phyloP scores from a whole-genome alignment of 805 yeast species.

The Saturnispora galanensis region DNA sequence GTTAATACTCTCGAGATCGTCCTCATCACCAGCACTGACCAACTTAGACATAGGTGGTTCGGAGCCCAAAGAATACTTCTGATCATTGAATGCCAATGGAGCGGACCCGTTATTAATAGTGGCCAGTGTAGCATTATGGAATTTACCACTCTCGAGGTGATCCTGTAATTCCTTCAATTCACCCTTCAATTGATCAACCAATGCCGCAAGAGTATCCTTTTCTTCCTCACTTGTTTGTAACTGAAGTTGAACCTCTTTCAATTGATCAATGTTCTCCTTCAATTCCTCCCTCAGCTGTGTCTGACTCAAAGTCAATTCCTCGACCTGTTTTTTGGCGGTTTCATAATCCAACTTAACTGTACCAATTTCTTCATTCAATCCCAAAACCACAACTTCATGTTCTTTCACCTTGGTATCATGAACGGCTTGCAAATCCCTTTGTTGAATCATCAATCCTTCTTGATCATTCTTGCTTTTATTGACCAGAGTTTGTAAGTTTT shows the following conservation, averaged over 20 bases:
- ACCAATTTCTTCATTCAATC: constrained; percentile 45
- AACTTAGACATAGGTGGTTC: too few relatives aligned
- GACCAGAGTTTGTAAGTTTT: constrained; percentile 40
- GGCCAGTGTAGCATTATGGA: constrained; percentile 10
- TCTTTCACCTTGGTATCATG: constrained; percentile 35
- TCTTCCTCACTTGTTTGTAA: constrained; percentile 50
- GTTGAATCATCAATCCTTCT: constrained; percentile 45
- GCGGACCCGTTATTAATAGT: constrained; percentile 11
- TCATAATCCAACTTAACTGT: constrained; percentile 47
- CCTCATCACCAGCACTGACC: constrained; percentile 19
- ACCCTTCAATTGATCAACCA: constrained; percentile 44
- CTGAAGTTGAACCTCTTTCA: constrained; percentile 49
- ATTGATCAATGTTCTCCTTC: constrained; percentile 47
- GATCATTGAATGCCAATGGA: constrained; percentile 11
- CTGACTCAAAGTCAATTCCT: constrained; percentile 51
- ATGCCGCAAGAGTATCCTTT: constrained; percentile 55
- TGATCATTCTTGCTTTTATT: constrained; percentile 46
- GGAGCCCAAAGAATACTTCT: not conserved
- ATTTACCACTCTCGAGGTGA: constrained; percentile 18
- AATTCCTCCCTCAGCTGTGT: constrained; percentile 56
- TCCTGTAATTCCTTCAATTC: constrained; percentile 29
- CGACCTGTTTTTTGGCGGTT: constrained; percentile 48
- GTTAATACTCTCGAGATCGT: constrained; percentile 58
- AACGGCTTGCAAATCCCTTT: constrained; percentile 40
- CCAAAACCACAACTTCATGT: constrained; percentile 39